Base-by-base conservation (phyloP, 352 stramenopile species). In the Globisporangium canariense region DNA sequence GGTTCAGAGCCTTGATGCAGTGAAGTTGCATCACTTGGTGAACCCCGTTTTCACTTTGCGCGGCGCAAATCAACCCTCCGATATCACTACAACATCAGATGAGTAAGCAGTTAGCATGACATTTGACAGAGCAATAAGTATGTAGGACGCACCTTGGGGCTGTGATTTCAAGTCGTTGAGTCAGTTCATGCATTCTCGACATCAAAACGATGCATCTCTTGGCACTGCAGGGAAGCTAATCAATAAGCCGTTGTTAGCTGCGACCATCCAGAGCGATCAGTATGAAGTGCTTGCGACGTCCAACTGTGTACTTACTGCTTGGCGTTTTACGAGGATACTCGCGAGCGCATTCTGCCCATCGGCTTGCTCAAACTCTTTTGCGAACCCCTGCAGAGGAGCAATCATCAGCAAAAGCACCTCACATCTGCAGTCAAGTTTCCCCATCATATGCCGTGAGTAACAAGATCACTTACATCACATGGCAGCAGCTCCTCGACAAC, bases 1-100 rank as follows among this genome's bases (percentile, higher is more conserved):
- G 38, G 30, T 10, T 38, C 41, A 62, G 41, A 13, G 56, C 56
- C 14, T 62, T 40, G 22, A 62, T 41, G 41, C 56, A 62, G 56
- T 40, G 25, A 2, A 62, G 40, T n/a, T 62, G 40, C 28, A 53
- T 62, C 16, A 43, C 46, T 45, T 62, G 25, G 4, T n/a, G 32
- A n/a, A 8, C 45, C 3, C 25, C 28, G 20, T 32, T 54, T 16
- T 41, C 56, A 20, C 14, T 32, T 54, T 25, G 28, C 11, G 41
- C 25, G 32, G 53, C 56, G 16, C 56, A 62, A 40, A 62, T 25
- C 2, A 62, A 16, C 2, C 16, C 28, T 28, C 56, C 56, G 30
- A 62, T 20, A 28, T 32, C 20, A 22, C 56, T 62, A 20, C 40
- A 61, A 1, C 50, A 28, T n/a, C 16, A 56, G 22, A 30, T 18